Conservation (phyloP, 2,329 filamentous ascomycete species). For the Chalaropsis thielavioides region DNA sequence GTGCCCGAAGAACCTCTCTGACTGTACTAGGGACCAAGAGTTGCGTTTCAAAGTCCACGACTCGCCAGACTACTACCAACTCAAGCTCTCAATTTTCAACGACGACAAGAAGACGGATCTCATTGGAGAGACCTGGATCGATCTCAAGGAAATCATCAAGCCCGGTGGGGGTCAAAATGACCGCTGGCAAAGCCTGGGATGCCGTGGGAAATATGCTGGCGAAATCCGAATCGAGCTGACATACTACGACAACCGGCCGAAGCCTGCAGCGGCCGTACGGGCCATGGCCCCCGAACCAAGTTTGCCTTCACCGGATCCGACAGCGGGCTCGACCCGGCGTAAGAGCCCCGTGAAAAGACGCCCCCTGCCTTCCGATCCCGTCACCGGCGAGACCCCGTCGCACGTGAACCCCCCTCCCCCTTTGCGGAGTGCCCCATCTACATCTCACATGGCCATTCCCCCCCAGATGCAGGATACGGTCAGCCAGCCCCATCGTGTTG, state of each 20-base stretch:
- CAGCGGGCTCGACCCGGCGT: slow-evolving; percentile 29
- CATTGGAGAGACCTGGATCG: slow-evolving; percentile 87
- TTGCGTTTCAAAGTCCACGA: slow-evolving; percentile 92
- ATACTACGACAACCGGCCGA: slow-evolving; percentile 81
- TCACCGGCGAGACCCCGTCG: slow-evolving; percentile 37
- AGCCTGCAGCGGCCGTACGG: slow-evolving; percentile 54
- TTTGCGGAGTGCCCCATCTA: background rate
- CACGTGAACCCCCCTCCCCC: slow-evolving; percentile 8
- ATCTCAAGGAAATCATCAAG: slow-evolving; percentile 65
- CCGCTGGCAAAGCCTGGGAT: slow-evolving; percentile 77
- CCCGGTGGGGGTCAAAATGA: slow-evolving; percentile 86
- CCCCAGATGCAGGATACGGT: slow-evolving; percentile 17
- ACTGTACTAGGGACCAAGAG: slow-evolving; percentile 70
- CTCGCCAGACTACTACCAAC: slow-evolving; percentile 85
- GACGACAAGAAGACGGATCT: slow-evolving; percentile 96
- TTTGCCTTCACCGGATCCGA: slow-evolving; percentile 13
- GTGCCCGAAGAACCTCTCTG: background rate
- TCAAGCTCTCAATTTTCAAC: slow-evolving; percentile 94
- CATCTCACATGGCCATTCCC: slow-evolving; percentile 14
- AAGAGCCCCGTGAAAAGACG: slow-evolving; percentile 61
- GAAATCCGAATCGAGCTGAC: slow-evolving; percentile 92
- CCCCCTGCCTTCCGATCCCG: slow-evolving; percentile 68
- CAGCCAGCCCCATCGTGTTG: slow-evolving; percentile 12
- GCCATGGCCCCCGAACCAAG: slow-evolving; percentile 26
- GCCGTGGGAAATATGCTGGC: slow-evolving; percentile 87